Evolutionary conservation across 1,139 yeast genomes (phyloP).

Genomic region (Debaryomyces nepalensis): DNA sequence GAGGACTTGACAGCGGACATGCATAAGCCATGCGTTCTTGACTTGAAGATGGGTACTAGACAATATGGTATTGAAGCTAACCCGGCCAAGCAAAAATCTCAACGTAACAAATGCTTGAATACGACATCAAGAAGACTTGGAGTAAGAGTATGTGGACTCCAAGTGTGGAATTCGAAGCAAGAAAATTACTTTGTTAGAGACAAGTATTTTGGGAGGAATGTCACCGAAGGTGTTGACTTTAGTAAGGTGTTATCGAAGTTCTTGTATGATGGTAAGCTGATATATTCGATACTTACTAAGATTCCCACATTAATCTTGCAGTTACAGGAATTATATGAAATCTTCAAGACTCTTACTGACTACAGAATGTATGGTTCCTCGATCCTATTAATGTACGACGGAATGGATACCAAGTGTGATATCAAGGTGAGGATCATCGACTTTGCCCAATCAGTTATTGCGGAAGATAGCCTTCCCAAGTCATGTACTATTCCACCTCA

Average conservation of each 20-base stretch:
- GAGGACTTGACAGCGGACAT: constrained; percentile 90
- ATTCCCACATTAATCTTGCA: constrained; percentile 69
- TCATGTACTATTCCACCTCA: constrained; percentile 60
- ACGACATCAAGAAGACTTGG: constrained; percentile 88
- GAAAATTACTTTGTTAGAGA: constrained; percentile 67
- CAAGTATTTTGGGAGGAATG: constrained; percentile 87
- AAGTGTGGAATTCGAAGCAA: constrained; percentile 65
- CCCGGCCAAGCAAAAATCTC: constrained; percentile 73
- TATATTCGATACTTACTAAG: constrained; percentile 65
- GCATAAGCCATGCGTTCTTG: constrained; percentile 87
- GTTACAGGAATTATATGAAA: constrained; percentile 58
- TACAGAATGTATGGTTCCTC: constrained; percentile 94
- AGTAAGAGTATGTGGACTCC: constrained; percentile 94
- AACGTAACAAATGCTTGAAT: constrained; percentile 74
- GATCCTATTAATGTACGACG: constrained; percentile 86
- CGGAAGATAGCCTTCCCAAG: constrained; percentile 44
- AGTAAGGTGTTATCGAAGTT: constrained; percentile 74
- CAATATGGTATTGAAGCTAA: constrained; percentile 97
- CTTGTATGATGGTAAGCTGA: constrained; percentile 71
- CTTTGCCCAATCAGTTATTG: constrained; percentile 93
- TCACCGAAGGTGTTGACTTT: constrained; percentile 77
- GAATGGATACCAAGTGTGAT: constrained; percentile 34
- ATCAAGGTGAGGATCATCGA: constrained; percentile 80
- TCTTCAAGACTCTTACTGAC: constrained; percentile 64
- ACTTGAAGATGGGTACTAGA: constrained; percentile 96